These are phyloP conservation scores for Chalara sp. DNA, from an alignment of 2,329 filamentous ascomycete species.

Conservation along the genomic window DNA sequence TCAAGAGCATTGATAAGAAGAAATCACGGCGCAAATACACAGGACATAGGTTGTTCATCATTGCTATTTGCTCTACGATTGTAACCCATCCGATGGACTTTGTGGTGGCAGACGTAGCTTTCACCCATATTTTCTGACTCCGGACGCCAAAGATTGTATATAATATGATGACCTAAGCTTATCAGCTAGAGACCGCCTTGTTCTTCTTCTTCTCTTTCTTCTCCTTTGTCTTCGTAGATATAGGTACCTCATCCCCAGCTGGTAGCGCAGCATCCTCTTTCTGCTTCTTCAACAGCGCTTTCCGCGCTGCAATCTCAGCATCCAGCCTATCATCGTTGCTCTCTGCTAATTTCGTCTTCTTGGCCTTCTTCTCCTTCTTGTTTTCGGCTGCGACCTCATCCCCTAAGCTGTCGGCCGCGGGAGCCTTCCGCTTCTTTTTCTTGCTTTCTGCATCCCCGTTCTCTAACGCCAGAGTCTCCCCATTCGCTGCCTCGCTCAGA, in stretches of 20 bases:
- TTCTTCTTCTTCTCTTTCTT: slow-evolving; percentile 22
- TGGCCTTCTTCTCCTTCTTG: slow-evolving; percentile 28
- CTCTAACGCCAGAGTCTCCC: not conserved
- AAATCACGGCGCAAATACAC: too few species aligned
- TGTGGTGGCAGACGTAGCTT: too few species aligned
- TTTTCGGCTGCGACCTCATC: slow-evolving; percentile 25
- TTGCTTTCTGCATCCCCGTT: not conserved
- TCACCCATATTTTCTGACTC: too few species aligned
- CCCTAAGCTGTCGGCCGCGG: slow-evolving; percentile 6
- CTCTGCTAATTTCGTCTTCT: slow-evolving; percentile 27
- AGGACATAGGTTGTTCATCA: too few species aligned
- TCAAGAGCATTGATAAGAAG: too few species aligned
- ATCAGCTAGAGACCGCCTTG: slow-evolving; percentile 6
- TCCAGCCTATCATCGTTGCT: slow-evolving; percentile 29
- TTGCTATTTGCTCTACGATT: too few species aligned
- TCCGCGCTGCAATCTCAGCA: slow-evolving; percentile 27
- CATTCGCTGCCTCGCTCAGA: not conserved
- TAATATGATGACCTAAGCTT: not conserved
- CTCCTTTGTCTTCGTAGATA: slow-evolving; percentile 15
- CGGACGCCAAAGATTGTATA: too few species aligned
- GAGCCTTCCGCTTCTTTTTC: slow-evolving; percentile 18
- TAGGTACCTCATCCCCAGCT: slow-evolving; percentile 20
- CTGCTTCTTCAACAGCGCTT: slow-evolving; percentile 30
- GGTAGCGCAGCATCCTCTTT: slow-evolving; percentile 26
- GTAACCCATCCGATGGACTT: too few species aligned